Base-by-base conservation (phyloP, 202 grass and related monocot species). In the Elaeis oleifera region DNA sequence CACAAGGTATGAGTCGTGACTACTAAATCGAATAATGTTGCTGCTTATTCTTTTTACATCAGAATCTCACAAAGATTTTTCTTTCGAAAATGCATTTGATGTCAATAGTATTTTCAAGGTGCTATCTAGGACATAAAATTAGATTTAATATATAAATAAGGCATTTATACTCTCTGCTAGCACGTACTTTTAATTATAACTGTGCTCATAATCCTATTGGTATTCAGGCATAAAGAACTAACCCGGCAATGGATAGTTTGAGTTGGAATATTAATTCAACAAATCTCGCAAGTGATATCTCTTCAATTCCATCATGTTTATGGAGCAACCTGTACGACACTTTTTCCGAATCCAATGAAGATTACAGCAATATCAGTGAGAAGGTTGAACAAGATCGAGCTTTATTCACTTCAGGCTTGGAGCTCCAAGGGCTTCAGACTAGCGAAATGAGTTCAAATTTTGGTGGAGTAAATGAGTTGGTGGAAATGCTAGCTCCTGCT, bases 311-410 rank as follows among this genome's bases (percentile, higher is more conserved):
- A 5, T 23, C 31, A 22, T 78, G 67, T 50, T 22, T 78, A 25
- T 70, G 67, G n/a, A 71, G 59, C 59, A 71, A 56, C 36, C 58
- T 58, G 16, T 78, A 78, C 1, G 59, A 71, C 27, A 71, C 64
- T 54, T 71, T 71, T 28, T 65, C 66, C 1, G 67, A 78, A 71
- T 55, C 66, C 5, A 78, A 71, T 24, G 67, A 44, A 64, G 70
- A 57, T 36, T 78, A 64, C 31, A 26, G 59, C 2, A 54, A 51
- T 16, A 64, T 71, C 50, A 55, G 59, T 5, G 57, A 39, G 5
- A 71, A 78, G 17, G 22, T 68, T 52, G 58, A 63, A 36, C 74
- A 60, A 23, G 63, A 69, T 48, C 67, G 65, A 64, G 5, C 51
- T 36, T 44, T 71, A 19, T 62, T 50, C 3, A 49, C 54, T 26